Evolutionary conservation across 192 early-diverging fungal species (phyloP).

Genomic region (Coemansia sp.): DNA sequence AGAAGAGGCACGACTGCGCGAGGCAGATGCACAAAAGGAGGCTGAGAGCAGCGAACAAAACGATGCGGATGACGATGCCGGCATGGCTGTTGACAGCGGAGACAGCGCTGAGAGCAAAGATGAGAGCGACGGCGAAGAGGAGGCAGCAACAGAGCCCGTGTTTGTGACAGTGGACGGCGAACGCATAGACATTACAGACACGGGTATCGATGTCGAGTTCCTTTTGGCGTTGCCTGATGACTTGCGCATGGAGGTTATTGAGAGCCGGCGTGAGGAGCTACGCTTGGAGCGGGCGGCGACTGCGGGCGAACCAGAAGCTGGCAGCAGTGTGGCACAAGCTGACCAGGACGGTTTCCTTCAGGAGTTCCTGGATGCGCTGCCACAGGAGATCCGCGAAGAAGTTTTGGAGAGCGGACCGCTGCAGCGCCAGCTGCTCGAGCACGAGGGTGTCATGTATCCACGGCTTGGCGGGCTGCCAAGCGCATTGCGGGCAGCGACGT

Average conservation of each 20-base stretch:
- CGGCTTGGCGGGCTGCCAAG: constrained; percentile 6
- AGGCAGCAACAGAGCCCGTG: constrained; percentile 30
- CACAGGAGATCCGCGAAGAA: constrained; percentile 86
- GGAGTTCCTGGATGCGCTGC: constrained; percentile 91
- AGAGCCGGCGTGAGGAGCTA: constrained; percentile 70
- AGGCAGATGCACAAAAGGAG: constrained; percentile 3
- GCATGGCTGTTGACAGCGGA: constrained; percentile 9
- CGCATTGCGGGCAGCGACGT: constrained; percentile 1
- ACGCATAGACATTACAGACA: constrained; percentile 85
- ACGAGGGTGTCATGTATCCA: constrained; percentile 52
- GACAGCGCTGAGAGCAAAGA: neutral
- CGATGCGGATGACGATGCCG: neutral
- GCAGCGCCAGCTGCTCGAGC: constrained; percentile 65
- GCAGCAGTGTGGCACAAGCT: neutral
- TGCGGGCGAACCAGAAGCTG: constrained; percentile 4
- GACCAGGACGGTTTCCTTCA: constrained; percentile 59
- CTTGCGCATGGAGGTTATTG: constrained; percentile 87
- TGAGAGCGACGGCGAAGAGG: neutral
- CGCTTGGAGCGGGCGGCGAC: constrained; percentile 23
- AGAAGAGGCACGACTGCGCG: constrained; percentile 33
- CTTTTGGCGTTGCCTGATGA: constrained; percentile 94
- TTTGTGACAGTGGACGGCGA: constrained; percentile 76
- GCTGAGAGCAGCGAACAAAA: neutral
- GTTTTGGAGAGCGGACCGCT: constrained; percentile 72
- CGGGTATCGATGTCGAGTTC: constrained; percentile 92